A percentile compares a stretch with the other conserved stretches of the same genome.
These are phyloP conservation scores for Nothophoma quercina DNA, from an alignment of 2,329 filamentous ascomycete species.

Conservation along the genomic window DNA sequence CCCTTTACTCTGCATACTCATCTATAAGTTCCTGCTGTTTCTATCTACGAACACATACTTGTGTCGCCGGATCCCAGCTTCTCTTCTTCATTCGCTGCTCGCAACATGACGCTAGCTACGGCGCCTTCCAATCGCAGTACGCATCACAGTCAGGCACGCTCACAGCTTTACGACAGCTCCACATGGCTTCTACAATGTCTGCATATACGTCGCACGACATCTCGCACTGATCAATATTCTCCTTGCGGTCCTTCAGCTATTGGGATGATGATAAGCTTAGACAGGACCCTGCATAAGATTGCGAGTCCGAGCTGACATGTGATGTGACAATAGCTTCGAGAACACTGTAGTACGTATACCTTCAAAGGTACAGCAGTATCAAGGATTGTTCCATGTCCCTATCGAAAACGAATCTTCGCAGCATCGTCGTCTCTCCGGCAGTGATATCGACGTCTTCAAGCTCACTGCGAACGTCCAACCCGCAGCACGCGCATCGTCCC, in stretches of 20 bases:
- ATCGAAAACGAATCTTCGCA: too few relatives aligned
- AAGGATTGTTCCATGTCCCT: neutral
- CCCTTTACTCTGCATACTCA: neutral
- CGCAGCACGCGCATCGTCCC: conserved; percentile 18
- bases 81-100: conserved; percentile 35
- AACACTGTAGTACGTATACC: neutral
- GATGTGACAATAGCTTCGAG: conserved; percentile 1
- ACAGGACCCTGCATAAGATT: conserved; percentile 27
- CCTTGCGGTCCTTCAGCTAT: neutral
- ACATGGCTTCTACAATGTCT: neutral
- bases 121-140: conserved; percentile 35
- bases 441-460: conserved; percentile 24
- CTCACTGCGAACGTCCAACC: conserved; percentile 31
- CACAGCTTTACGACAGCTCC: neutral
- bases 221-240: neutral
- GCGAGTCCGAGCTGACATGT: conserved; percentile 13
- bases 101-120: conserved; percentile 27
- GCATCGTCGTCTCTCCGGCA: too few relatives aligned
- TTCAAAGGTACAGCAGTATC: neutral
- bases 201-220: neutral
- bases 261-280: neutral
- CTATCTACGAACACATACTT: neutral
- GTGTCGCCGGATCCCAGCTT: neutral
- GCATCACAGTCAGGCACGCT: conserved; percentile 25
- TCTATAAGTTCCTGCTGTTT: neutral